These are phyloP conservation scores for Hyaloscypha variabilis DNA, from an alignment of 495 filamentous ascomycete species.

Conservation along the genomic window DNA sequence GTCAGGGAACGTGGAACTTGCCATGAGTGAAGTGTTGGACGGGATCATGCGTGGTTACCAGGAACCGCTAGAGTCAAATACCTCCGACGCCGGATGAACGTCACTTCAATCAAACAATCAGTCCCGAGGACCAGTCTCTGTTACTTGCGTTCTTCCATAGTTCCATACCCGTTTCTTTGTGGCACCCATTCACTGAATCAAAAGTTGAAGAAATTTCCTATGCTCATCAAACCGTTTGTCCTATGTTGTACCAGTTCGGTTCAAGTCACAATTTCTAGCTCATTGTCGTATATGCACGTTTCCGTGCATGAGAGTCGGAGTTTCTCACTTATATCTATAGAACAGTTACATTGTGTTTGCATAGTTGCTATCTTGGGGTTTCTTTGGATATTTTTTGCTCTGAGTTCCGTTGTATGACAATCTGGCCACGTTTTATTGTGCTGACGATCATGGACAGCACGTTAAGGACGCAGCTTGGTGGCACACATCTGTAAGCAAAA, in stretches of 20 bases:
- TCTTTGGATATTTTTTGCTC: neutral
- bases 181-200: neutral
- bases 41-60: neutral
- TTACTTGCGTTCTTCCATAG: neutral
- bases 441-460: neutral
- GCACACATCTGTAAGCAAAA: neutral
- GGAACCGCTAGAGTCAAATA: neutral
- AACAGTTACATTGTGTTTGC: too few relatives aligned
- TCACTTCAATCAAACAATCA: neutral
- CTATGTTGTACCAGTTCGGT: neutral
- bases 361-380: neutral
- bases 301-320: neutral
- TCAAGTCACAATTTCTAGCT: conserved; percentile 1
- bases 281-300: conserved; percentile 9
- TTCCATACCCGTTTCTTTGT: neutral
- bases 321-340: too few relatives aligned
- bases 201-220: neutral
- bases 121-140: neutral
- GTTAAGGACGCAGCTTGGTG: neutral
- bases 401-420: neutral
- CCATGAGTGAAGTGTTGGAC: neutral
- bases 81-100: neutral
- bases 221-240: neutral
- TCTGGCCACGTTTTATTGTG: neutral
- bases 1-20: neutral